Base-by-base conservation (phyloP, 495 filamentous ascomycete genomes). In the Hypoxylon trugodes region DNA sequence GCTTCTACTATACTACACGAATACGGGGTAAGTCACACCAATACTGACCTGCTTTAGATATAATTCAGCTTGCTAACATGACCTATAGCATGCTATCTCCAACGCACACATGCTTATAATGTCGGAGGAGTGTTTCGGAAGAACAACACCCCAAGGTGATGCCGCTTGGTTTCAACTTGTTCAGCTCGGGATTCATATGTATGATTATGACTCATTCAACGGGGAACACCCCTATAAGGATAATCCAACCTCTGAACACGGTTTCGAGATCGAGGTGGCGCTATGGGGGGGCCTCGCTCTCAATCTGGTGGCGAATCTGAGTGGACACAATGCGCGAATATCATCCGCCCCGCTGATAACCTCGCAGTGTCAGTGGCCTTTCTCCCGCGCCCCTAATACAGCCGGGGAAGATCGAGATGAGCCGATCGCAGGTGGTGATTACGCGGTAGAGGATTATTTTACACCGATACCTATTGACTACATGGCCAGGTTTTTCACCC, bases 1-100 rank as follows among this genome's bases (percentile, higher is more conserved):
- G 74, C 74, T 1, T 28, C 18, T n/a, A 70, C 63, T 8, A 3
- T 77, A 4, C n/a, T 75, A 13, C 75, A 76, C 28, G 75, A 77
- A 36, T 45, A 75, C 13, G 66, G 46, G 49, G 73, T 77, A 24
- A 55, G 62, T 26, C 8, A 32, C 12, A 9, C 35, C 15, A 40
- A 5, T 13, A 6, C 10, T 2, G 13, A 19, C 15, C 19, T 48
- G 19, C 22, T 24, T 7, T 3, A 16, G 12, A 18, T 22, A 35
- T 24, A 13, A 30, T 48, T 18, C n/a, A 35, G 19, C 25, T n/a
- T 12, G n/a, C 65, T 68, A 35, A 68, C 21, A 28, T 32, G 10
- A 35, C 33, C 32, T 45, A 6, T 63, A 74, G 72, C 72, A 74
- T 32, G 70, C 70, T 6, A 19, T 69, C 9, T 30, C 4, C 16